These are phyloP conservation scores for Huiozyma naganishii DNA, from an alignment of 805 yeast species.

Conservation along the genomic window DNA sequence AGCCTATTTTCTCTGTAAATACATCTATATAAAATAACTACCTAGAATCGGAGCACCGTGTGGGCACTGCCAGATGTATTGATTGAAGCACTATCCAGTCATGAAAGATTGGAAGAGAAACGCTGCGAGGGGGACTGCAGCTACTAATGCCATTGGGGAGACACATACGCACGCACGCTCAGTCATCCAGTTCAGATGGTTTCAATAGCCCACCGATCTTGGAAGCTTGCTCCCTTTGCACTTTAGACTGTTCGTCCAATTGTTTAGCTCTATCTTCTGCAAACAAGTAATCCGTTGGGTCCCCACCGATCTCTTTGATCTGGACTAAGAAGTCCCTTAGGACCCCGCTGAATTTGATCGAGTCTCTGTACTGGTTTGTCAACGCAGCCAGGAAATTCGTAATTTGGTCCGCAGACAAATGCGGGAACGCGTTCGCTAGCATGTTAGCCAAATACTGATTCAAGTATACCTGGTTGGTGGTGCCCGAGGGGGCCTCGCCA, in stretches of 20 bases:
- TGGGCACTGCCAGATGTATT: too few relatives aligned
- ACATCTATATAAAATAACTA: background rate
- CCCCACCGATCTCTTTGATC: slow-evolving; percentile 92
- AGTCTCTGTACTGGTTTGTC: slow-evolving; percentile 62
- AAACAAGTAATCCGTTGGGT: slow-evolving; percentile 84
- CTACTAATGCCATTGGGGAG: too few relatives aligned
- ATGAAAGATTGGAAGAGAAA: too few relatives aligned
- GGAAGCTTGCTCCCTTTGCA: slow-evolving; percentile 71
- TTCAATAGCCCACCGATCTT: slow-evolving; percentile 88
- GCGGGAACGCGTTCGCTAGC: slow-evolving; percentile 85
- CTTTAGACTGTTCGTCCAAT: slow-evolving; percentile 51
- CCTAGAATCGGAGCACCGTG: too few relatives aligned
- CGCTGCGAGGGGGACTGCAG: too few relatives aligned
- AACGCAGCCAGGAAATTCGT: slow-evolving; percentile 71
- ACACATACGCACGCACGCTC: slow-evolving; percentile 6
- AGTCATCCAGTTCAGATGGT: slow-evolving; percentile 90
- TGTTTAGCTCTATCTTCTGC: slow-evolving; percentile 88
- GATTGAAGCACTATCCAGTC: too few relatives aligned
- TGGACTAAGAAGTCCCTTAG: slow-evolving; percentile 94
- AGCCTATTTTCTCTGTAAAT: background rate
- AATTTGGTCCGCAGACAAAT: slow-evolving; percentile 74
- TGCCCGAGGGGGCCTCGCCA: slow-evolving; percentile 79
- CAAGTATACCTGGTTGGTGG: slow-evolving; percentile 67
- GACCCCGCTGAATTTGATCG: slow-evolving; percentile 65
- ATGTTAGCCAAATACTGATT: slow-evolving; percentile 73